A percentile compares a stretch with the other conserved stretches of the same genome.
Conservation (phyloP, 2,329 filamentous ascomycete species). For the Penicillium corylophilum region DNA sequence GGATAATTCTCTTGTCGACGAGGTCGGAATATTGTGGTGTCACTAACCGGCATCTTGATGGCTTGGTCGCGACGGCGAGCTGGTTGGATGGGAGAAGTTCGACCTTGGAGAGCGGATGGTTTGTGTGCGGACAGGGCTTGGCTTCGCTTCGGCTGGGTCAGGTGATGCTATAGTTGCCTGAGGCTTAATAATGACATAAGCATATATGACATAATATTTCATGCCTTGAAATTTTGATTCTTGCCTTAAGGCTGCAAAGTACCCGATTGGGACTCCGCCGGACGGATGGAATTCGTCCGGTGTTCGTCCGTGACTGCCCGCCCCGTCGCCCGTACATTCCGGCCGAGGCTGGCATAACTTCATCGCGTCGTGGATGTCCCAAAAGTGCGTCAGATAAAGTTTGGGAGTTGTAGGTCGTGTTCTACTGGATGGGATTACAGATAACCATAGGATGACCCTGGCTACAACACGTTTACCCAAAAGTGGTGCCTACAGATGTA, state of each 20-base stretch:
- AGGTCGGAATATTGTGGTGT: background rate
- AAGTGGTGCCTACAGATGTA: background rate
- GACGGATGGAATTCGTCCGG: background rate
- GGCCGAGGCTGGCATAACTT: background rate
- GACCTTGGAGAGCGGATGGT: slow-evolving; percentile 34
- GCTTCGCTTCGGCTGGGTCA: slow-evolving; percentile 40
- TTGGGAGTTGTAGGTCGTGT: background rate
- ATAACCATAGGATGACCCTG: background rate
- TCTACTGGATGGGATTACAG: background rate
- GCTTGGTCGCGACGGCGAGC: slow-evolving; percentile 43
- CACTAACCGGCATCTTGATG: slow-evolving; percentile 58
- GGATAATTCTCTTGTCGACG: background rate
- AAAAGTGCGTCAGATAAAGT: background rate
- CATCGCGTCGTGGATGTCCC: background rate
- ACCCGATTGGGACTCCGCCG: background rate
- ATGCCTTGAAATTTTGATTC: background rate
- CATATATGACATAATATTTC: too few relatives aligned
- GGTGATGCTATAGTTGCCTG: slow-evolving; percentile 28
- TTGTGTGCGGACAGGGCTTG: slow-evolving; percentile 44
- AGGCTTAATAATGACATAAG: background rate
- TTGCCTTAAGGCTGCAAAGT: background rate
- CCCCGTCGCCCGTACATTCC: background rate
- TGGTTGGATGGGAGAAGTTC: slow-evolving; percentile 39
- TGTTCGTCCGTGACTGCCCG: background rate
- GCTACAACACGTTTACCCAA: background rate